phyloP scores from a whole-genome alignment of 2,329 filamentous ascomycete genomes.

The Hypoxylon sp. region DNA sequence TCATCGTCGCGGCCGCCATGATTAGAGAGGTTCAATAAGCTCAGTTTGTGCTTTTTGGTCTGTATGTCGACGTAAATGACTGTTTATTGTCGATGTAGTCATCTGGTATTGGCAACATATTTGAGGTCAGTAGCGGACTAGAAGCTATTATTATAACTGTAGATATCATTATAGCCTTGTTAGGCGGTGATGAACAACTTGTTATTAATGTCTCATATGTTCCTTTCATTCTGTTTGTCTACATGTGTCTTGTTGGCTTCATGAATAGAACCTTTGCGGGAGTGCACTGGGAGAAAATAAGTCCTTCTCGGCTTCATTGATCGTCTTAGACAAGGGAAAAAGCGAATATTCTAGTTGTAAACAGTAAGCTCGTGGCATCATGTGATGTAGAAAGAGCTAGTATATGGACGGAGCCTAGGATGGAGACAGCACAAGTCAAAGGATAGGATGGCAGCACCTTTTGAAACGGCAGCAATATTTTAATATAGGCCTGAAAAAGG shows the following conservation, averaged over 20 bases:
- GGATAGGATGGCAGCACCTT: background rate
- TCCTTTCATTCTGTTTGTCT: constrained; percentile 32
- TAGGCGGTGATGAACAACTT: background rate
- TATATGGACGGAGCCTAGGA: background rate
- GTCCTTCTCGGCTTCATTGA: background rate
- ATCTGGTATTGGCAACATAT: background rate
- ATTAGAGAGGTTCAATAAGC: background rate
- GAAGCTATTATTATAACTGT: constrained; percentile 15
- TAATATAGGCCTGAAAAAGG: background rate
- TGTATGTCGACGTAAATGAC: background rate
- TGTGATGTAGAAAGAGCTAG: background rate
- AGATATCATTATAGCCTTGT: background rate
- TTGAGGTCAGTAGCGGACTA: background rate
- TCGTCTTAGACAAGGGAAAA: background rate
- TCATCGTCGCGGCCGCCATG: constrained; percentile 20
- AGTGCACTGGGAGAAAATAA: constrained; percentile 12
- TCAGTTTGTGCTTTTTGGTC: background rate
- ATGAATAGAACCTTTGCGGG: constrained; percentile 17
- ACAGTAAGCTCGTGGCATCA: background rate
- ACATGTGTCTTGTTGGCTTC: constrained; percentile 11
- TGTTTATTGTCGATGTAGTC: background rate
- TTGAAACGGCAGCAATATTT: background rate
- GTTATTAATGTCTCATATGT: constrained; percentile 1
- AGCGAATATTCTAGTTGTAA: background rate
- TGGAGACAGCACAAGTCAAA: background rate